Evolutionary conservation across 495 filamentous ascomycete species (phyloP).

Genomic region (Aspergillus taichungensis): DNA sequence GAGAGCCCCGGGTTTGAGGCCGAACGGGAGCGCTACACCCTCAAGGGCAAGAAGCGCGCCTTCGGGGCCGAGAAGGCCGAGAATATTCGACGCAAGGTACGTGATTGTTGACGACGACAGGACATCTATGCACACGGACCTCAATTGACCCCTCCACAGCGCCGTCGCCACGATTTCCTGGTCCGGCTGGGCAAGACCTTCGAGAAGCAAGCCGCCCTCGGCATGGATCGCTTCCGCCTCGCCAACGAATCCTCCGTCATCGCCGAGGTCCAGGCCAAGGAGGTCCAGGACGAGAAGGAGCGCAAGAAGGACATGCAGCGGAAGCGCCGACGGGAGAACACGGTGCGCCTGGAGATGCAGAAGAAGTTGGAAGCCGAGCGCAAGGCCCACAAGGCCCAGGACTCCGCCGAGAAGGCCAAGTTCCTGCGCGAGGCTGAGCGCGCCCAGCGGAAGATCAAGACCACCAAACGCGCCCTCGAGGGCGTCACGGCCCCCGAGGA

Average conservation of each 20-base stretch:
- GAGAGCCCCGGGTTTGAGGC: conserved; percentile 55
- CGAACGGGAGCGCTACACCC: conserved; percentile 44
- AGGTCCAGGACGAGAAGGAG: conserved; percentile 92
- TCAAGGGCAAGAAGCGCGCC: conserved; percentile 51
- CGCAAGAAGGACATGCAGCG: conserved; percentile 99
- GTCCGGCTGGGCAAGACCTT: conserved; percentile 44
- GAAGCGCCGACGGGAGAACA: conserved; percentile 93
- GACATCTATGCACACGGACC: not conserved
- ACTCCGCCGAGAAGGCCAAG: conserved; percentile 69
- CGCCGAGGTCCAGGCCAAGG: conserved; percentile 77
- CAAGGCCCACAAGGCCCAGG: conserved; percentile 62
- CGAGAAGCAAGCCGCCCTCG: conserved; percentile 42
- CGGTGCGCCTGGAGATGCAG: conserved; percentile 74
- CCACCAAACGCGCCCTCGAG: conserved; percentile 72
- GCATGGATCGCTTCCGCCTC: conserved; percentile 45
- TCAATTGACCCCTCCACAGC: conserved; percentile 29
- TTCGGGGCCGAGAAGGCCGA: conserved; percentile 51
- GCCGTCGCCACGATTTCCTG: conserved; percentile 45
- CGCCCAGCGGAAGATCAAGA: conserved; percentile 79
- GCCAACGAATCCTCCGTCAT: conserved; percentile 60
- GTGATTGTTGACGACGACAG: not conserved
- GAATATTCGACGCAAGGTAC: conserved; percentile 47
- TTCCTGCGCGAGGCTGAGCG: conserved; percentile 72
- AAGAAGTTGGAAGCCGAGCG: conserved; percentile 75
- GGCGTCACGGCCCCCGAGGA: conserved; percentile 78